phyloP scores from a whole-genome alignment of 1,139 yeast genomes.

The Hemisphaericaspora subhashii region DNA sequence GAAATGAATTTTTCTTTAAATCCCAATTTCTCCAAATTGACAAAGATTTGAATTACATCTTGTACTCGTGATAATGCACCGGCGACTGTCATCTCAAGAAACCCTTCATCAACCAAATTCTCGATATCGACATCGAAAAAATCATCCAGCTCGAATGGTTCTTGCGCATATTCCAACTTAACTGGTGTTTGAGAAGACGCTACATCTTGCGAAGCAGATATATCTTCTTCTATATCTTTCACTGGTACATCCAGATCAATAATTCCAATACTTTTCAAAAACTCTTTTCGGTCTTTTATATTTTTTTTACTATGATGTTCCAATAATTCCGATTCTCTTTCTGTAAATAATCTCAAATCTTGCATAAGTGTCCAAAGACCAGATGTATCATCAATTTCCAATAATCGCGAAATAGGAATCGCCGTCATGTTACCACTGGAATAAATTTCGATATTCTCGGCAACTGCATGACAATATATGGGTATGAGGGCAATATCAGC shows the following conservation, averaged over 20 bases:
- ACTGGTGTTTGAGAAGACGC: constrained; percentile 3
- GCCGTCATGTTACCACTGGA: background rate
- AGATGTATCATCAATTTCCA: background rate
- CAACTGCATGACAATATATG: background rate
- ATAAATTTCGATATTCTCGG: background rate
- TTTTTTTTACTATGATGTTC: background rate
- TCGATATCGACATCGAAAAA: constrained; percentile 4
- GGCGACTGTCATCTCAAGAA: constrained; percentile 4
- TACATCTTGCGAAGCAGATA: background rate
- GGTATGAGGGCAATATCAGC: constrained; percentile 13
- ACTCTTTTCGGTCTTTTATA: background rate
- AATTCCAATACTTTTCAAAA: background rate
- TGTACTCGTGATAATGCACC: constrained; percentile 5
- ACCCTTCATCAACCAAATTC: constrained; percentile 2
- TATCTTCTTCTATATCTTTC: constrained; percentile 3
- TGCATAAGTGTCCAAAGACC: background rate
- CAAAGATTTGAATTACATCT: constrained; percentile 14
- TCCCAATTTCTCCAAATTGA: constrained; percentile 22
- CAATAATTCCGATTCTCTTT: background rate
- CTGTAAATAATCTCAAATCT: background rate
- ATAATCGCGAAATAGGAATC: background rate
- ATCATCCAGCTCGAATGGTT: constrained; percentile 6
- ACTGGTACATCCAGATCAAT: constrained; percentile 4
- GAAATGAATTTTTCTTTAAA: constrained; percentile 25
- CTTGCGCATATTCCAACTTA: constrained; percentile 12